A percentile compares a stretch with the other conserved stretches of the same genome.
Conservation (phyloP, 106 monocot species). For the Posidonia australis region DNA sequence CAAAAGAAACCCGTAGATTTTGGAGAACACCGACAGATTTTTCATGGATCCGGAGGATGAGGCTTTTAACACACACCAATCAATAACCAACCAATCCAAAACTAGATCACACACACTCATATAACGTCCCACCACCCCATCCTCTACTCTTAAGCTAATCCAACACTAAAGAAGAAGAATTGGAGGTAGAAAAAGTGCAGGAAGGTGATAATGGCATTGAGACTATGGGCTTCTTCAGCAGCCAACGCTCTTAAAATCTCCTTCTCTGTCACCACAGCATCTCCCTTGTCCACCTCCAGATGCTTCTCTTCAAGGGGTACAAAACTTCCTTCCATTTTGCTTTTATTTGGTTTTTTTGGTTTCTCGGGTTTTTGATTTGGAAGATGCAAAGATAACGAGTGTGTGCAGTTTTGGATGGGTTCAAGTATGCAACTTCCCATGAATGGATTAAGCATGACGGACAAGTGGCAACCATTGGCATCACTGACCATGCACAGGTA, state of each 20-base stretch:
- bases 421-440: conserved; percentile 69
- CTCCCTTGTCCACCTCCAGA: conserved; percentile 55
- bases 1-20: no score
- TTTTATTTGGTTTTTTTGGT: not conserved
- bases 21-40: no score
- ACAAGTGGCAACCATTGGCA: conserved; percentile 78
- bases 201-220: conserved; percentile 46
- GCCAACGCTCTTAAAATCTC: conserved; percentile 75
- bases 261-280: conserved; percentile 15
- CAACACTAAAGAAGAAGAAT: not conserved
- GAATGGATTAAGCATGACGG: conserved; percentile 97
- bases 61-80: conserved; percentile 1
- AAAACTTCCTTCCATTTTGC: conserved; percentile 3
- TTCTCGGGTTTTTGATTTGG: not conserved
- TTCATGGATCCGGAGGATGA: conserved; percentile 3
- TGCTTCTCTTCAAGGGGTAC: conserved; percentile 44
- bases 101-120: not conserved
- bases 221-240: conserved; percentile 90
- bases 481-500: conserved; percentile 97
- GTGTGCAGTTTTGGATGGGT: conserved; percentile 61
- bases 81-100: not conserved
- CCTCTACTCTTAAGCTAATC: not conserved
- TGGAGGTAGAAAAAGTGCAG: not conserved
- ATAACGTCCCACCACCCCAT: not conserved
- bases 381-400: conserved; percentile 2